Conservation (phyloP, 2,329 filamentous ascomycete genomes). For the Calonectria honghensis region DNA sequence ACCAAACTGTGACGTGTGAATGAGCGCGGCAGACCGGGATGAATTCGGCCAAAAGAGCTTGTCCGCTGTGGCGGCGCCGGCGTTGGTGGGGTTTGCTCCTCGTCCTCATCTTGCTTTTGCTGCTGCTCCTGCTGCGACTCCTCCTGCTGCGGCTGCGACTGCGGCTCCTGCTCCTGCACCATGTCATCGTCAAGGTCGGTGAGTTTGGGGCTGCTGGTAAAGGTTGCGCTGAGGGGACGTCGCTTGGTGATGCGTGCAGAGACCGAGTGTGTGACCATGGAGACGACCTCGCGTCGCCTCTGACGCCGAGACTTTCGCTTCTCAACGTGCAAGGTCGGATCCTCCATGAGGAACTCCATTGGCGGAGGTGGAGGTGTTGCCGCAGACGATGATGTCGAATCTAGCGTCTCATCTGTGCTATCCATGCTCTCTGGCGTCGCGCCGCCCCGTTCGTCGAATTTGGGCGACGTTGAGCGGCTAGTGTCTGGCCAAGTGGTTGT, state of each 20-base stretch:
- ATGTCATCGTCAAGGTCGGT: constrained; percentile 53
- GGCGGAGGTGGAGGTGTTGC: constrained; percentile 48
- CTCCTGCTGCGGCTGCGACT: background rate
- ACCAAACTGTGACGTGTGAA: constrained; percentile 52
- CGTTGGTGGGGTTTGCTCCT: constrained; percentile 1
- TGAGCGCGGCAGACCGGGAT: constrained; percentile 29
- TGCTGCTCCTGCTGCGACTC: constrained; percentile 8
- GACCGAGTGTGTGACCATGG: constrained; percentile 53
- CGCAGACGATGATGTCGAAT: constrained; percentile 45
- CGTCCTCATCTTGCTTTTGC: background rate
- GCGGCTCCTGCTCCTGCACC: constrained; percentile 29
- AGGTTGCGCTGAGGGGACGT: constrained; percentile 55
- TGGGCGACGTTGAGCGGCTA: constrained; percentile 56
- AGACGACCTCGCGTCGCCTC: constrained; percentile 55
- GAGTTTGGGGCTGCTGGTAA: constrained; percentile 54
- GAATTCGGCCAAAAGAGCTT: constrained; percentile 30
- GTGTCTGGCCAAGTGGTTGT: constrained; percentile 46
- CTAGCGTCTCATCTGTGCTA: constrained; percentile 55
- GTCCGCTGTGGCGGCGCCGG: constrained; percentile 44
- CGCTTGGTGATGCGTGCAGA: constrained; percentile 53
- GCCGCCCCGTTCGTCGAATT: constrained; percentile 43
- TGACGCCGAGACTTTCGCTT: constrained; percentile 52
- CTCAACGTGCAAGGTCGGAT: constrained; percentile 42
- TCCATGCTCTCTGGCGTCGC: constrained; percentile 54
- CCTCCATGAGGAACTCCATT: constrained; percentile 45